Conservation (phyloP, 177 flowering plant species). For the Vitis hybrid region DNA sequence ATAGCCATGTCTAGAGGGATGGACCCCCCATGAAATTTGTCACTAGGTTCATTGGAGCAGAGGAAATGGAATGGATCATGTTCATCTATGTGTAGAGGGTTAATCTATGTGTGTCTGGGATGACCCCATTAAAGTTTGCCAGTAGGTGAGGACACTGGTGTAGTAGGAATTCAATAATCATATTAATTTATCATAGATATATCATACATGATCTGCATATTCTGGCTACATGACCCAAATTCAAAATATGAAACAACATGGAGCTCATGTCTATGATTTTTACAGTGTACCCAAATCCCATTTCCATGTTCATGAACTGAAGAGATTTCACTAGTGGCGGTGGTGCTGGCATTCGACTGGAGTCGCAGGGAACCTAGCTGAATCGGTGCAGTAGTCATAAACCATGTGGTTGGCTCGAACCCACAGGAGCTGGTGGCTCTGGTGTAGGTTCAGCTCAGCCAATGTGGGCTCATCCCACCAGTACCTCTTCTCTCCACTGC, state of each 20-base stretch:
- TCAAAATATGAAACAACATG: constrained; percentile 20
- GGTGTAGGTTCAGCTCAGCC: constrained; percentile 73
- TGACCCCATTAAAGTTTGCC: too few relatives aligned
- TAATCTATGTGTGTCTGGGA: too few relatives aligned
- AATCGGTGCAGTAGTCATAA: constrained; percentile 82
- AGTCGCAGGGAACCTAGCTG: constrained; percentile 57
- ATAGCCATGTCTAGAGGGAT: too few relatives aligned
- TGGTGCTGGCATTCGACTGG: constrained; percentile 80
- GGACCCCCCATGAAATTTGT: too few relatives aligned
- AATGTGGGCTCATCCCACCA: constrained; percentile 84
- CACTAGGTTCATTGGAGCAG: too few relatives aligned
- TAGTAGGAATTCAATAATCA: too few relatives aligned
- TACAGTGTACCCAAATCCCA: too few relatives aligned
- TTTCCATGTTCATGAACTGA: not conserved
- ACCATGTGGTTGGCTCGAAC: constrained; percentile 77
- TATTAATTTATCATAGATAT: not conserved
- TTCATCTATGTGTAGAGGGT: too few relatives aligned
- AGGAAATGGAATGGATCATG: too few relatives aligned
- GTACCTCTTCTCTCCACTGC: constrained; percentile 36
- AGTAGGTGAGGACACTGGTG: too few relatives aligned
- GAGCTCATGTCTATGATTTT: constrained; percentile 28
- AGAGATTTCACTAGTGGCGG: constrained; percentile 26
- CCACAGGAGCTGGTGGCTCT: constrained; percentile 88
- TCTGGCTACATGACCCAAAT: too few relatives aligned
- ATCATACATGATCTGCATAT: constrained; percentile 1